Percentiles rank a stretch among this genome's conserved stretches.
Conservation (phyloP, 306 rosid genomes). For the Calophaca sinica region DNA sequence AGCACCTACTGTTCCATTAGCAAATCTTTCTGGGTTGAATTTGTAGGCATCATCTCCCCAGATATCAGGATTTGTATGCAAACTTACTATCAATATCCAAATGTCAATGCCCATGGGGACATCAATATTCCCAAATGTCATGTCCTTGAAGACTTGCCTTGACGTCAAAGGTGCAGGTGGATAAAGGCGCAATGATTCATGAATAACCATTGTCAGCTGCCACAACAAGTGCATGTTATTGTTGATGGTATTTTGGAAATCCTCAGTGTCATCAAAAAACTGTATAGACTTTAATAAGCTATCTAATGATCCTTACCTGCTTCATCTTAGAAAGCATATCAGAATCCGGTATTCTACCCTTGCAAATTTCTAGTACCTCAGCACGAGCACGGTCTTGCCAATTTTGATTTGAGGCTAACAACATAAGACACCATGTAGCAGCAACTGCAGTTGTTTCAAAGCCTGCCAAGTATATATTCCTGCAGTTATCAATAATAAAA, state of each 20-base stretch:
- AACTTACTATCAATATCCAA: slow-evolving; percentile 31
- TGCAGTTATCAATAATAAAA: slow-evolving; percentile 31
- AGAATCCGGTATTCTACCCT: slow-evolving; percentile 39
- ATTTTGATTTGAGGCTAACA: slow-evolving; percentile 56
- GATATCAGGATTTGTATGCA: slow-evolving; percentile 39
- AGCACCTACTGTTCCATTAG: slow-evolving; percentile 44
- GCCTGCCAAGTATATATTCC: slow-evolving; percentile 36
- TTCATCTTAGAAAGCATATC: slow-evolving; percentile 59
- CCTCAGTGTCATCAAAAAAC: no score
- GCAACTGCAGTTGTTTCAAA: slow-evolving; percentile 50
- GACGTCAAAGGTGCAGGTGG: slow-evolving; percentile 38
- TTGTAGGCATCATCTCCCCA: slow-evolving; percentile 50
- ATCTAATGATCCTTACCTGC: slow-evolving; percentile 40
- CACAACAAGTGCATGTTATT: no score
- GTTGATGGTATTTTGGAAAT: no score
- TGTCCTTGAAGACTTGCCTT: slow-evolving; percentile 40
- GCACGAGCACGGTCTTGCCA: slow-evolving; percentile 60
- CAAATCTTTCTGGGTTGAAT: slow-evolving; percentile 52
- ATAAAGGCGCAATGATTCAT: slow-evolving; percentile 48
- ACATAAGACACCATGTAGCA: slow-evolving; percentile 57
- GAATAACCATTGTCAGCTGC: slow-evolving; percentile 51
- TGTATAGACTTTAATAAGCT: no score
- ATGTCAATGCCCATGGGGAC: slow-evolving; percentile 40
- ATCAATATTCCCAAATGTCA: slow-evolving; percentile 42
- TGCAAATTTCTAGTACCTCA: slow-evolving; percentile 47